Percentiles rank a stretch among this genome's conserved stretches.
Evolutionary conservation across 2,329 filamentous ascomycete species (phyloP).

Genomic region (Neocatenulostroma microsporum): DNA sequence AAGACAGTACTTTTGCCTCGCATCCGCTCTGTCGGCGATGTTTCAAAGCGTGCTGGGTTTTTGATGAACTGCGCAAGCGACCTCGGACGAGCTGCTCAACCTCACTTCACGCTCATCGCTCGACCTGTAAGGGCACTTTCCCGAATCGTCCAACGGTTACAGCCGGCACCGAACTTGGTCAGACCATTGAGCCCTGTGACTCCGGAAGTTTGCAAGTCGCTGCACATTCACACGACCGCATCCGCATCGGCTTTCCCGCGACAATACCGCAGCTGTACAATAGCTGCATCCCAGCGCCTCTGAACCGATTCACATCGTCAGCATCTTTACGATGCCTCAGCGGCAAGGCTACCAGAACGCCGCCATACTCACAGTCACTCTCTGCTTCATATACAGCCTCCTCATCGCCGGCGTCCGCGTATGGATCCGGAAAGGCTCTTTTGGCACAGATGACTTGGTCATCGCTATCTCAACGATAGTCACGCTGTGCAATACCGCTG

Average conservation of each 20-base stretch:
- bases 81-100: too few species aligned
- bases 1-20: too few species aligned
- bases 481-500: constrained; percentile 22
- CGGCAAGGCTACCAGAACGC: constrained; percentile 21
- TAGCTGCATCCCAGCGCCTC: neutral
- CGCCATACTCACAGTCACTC: constrained; percentile 24
- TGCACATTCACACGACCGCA: neutral
- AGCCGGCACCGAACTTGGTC: too few species aligned
- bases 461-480: constrained; percentile 24
- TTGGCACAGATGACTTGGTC: constrained; percentile 24
- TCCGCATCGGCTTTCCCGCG: neutral
- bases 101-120: too few species aligned
- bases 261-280: too few species aligned
- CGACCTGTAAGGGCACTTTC: too few species aligned
- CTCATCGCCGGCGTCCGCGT: constrained; percentile 23
- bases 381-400: constrained; percentile 26
- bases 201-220: neutral
- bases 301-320: too few species aligned
- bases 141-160: too few species aligned
- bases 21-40: too few species aligned
- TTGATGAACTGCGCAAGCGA: too few species aligned
- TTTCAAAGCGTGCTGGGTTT: too few species aligned
- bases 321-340: constrained; percentile 20
- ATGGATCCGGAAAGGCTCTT: constrained; percentile 24
- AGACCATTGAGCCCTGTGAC: constrained; percentile 2